A percentile compares a stretch with the other conserved stretches of the same genome.
These are phyloP conservation scores for Coniella lustricola DNA, from an alignment of 2,329 filamentous ascomycete species.

Conservation along the genomic window DNA sequence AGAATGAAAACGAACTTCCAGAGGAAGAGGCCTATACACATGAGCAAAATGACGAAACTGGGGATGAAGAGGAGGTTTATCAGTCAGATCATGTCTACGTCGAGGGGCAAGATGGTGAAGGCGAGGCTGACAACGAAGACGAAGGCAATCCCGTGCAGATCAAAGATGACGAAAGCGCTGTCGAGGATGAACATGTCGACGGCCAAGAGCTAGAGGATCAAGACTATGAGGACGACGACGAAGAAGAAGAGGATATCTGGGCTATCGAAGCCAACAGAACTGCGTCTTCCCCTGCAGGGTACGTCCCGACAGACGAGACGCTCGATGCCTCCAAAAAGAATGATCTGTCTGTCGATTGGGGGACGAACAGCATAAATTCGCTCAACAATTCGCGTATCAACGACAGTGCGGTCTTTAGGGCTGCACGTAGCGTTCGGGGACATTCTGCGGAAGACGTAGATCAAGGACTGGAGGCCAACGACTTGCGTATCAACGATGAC, in stretches of 20 bases:
- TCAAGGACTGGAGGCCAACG: too few species aligned
- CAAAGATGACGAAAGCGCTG: slow-evolving; percentile 9
- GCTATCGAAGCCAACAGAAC: slow-evolving; percentile 48
- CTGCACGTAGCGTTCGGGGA: too few species aligned
- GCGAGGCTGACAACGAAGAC: too few species aligned
- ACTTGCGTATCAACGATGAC: too few species aligned
- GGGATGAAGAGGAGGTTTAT: not conserved
- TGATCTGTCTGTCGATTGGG: slow-evolving; percentile 22
- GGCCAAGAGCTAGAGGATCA: slow-evolving; percentile 31
- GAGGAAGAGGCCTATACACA: too few species aligned
- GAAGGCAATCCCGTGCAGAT: too few species aligned
- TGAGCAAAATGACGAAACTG: not conserved
- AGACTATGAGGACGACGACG: slow-evolving; percentile 28
- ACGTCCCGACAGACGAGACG: slow-evolving; percentile 16
- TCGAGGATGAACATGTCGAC: slow-evolving; percentile 11
- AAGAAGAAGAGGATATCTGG: slow-evolving; percentile 49
- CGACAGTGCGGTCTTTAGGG: slow-evolving; percentile 4
- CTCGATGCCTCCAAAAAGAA: slow-evolving; percentile 23
- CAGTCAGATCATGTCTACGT: too few species aligned
- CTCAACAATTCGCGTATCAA: not conserved
- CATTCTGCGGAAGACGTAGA: too few species aligned
- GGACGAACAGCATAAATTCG: slow-evolving; percentile 12
- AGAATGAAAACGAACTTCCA: too few species aligned
- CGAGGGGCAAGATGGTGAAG: too few species aligned
- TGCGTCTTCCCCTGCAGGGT: slow-evolving; percentile 24